Evolutionary conservation across 2,329 filamentous ascomycete genomes (phyloP), one percentile per base, ranked within the genome.

Genomic region (Claviceps lovelessii): DNA sequence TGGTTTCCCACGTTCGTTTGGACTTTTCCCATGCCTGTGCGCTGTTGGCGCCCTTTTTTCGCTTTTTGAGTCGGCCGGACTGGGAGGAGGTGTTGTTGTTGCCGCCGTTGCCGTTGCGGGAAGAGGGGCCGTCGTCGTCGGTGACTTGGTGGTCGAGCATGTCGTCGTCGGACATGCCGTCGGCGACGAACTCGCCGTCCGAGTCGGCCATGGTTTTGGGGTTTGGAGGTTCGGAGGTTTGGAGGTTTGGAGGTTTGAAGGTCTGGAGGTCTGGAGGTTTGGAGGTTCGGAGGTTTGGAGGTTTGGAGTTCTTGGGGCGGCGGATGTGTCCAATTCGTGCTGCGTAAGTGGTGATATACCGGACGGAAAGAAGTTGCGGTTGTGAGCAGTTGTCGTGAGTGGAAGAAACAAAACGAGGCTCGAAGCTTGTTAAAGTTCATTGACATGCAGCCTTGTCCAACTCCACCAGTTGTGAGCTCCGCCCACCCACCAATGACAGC

Each of bases 1-100:
- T 80, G 7, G 80, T 80, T 65, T 91, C 88, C 82, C 82, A 85
- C 23, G 79, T 82, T 54, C 82, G 74, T 66, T 82, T 80, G 31
- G 84, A 80, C 65, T 81, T 75, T 66, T 85, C 82, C 82, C 82
- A 85, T 3, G 80, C 78, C 23, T 81, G 79, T 63, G 76, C 76
- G 17, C 67, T 63, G 52, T 68, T 65, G n/a, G 65, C 59, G n/a
- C 65, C 63, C 54, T 62, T 65, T 55, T 70, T 72, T 41, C 61
- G 58, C 28, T 65, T 61, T 4, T 59, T 52, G 39, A 13, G 5
- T 13, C 62, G 61, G 2, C 64, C 57, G 19, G 60, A 47, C 49
- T 67, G 68, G 39, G 23, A 23, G 23, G 23, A 23, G 23, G 23
- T 23, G 23, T 23, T 23, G 23, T 23, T 23, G 23, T 23, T 23